phyloP scores from a whole-genome alignment of 352 stramenopile genomes.

The Phytophthora cryptogea region DNA sequence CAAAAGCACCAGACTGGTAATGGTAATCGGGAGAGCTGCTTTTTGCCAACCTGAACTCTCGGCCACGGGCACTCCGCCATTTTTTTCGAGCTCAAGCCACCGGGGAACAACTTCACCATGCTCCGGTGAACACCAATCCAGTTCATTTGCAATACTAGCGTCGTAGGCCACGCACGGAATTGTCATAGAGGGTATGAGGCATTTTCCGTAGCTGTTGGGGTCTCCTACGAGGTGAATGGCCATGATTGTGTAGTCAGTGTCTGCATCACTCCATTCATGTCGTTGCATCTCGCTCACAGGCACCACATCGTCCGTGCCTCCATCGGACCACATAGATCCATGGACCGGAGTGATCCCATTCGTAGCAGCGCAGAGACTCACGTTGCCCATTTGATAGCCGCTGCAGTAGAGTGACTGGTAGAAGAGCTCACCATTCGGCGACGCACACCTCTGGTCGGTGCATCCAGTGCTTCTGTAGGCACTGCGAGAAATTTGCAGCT shows the following conservation, averaged over 20 bases:
- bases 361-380: slow-evolving; percentile 37
- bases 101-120: slow-evolving; percentile 40
- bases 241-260: slow-evolving; percentile 33
- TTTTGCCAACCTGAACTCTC: slow-evolving; percentile 25
- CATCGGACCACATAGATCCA: slow-evolving; percentile 51
- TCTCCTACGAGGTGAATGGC: slow-evolving; percentile 45
- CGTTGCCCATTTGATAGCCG: slow-evolving; percentile 36
- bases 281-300: slow-evolving; percentile 38
- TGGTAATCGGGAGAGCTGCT: slow-evolving; percentile 22
- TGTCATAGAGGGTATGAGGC: slow-evolving; percentile 46
- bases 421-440: slow-evolving; percentile 38
- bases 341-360: slow-evolving; percentile 38
- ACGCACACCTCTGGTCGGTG: slow-evolving; percentile 38
- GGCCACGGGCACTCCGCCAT: background rate
- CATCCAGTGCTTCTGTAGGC: slow-evolving; percentile 35
- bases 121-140: slow-evolving; percentile 35
- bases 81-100: slow-evolving; percentile 42
- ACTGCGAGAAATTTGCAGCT: slow-evolving; percentile 38
- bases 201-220: slow-evolving; percentile 49
- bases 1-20: slow-evolving; percentile 21
- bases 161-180: slow-evolving; percentile 44
- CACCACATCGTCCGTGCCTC: slow-evolving; percentile 41
- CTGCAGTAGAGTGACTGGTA: slow-evolving; percentile 42
- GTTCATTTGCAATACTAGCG: slow-evolving; percentile 6
- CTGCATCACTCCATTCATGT: slow-evolving; percentile 40